These are phyloP conservation scores for Rosa persica DNA, from an alignment of 306 rosid species.

Conservation along the genomic window DNA sequence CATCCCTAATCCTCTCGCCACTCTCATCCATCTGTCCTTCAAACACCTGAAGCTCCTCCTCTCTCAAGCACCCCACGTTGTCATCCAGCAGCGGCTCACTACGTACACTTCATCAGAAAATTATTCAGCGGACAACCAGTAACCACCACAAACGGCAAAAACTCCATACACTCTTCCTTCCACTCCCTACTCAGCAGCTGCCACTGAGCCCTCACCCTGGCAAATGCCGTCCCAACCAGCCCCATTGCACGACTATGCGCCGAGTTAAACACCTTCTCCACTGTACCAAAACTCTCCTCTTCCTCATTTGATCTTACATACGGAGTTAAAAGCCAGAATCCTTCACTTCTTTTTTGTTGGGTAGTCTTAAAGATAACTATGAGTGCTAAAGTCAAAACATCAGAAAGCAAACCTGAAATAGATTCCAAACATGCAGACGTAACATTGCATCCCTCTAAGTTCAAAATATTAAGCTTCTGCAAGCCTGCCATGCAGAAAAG, in stretches of 20 bases:
- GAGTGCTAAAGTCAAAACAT: neutral
- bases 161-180: conserved; percentile 65
- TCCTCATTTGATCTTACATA: conserved; percentile 43
- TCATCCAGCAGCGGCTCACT: conserved; percentile 42
- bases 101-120: conserved; percentile 54
- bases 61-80: conserved; percentile 25
- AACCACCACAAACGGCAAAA: conserved; percentile 65
- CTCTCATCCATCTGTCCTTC: conserved; percentile 54
- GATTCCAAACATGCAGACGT: conserved; percentile 54
- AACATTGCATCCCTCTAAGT: conserved; percentile 63
- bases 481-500: conserved; percentile 45
- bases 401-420: conserved; percentile 44
- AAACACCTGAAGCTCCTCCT: conserved; percentile 31
- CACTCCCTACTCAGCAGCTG: conserved; percentile 60
- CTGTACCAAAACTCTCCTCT: conserved; percentile 50
- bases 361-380: neutral
- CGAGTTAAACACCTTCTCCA: conserved; percentile 51
- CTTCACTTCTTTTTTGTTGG: neutral
- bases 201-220: conserved; percentile 57
- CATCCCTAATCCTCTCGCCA: conserved; percentile 62
- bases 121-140: conserved; percentile 77
- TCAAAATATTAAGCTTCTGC: conserved; percentile 53
- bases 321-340: conserved; percentile 70
- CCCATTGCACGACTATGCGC: conserved; percentile 55
- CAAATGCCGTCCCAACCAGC: conserved; percentile 51